A percentile compares a stretch with the other conserved stretches of the same genome.
phyloP scores from a whole-genome alignment of 768 basidiomycete species.

The Termitomyces sp. region DNA sequence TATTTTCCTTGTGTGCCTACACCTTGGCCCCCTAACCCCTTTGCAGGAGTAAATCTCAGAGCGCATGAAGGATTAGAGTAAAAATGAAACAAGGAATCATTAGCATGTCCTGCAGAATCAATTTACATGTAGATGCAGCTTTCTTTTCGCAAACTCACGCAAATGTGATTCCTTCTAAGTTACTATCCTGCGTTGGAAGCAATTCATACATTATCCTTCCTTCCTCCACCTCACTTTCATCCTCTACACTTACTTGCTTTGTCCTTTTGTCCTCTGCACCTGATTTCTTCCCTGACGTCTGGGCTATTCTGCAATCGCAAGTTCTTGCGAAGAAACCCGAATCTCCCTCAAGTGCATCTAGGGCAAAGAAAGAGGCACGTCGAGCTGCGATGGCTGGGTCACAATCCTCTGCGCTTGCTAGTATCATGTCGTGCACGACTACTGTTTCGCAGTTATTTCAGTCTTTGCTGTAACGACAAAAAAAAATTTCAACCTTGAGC shows the following conservation, averaged over 20 bases:
- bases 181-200: constrained; percentile 2
- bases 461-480: not conserved
- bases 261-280: constrained; percentile 21
- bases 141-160: constrained; percentile 1
- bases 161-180: constrained; percentile 14
- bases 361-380: constrained; percentile 53
- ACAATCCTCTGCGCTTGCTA: constrained; percentile 52
- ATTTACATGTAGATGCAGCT: not conserved
- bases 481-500: constrained; percentile 6
- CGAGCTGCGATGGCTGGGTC: constrained; percentile 52
- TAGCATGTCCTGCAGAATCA: not conserved
- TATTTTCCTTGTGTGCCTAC: not conserved
- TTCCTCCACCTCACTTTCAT: constrained; percentile 8
- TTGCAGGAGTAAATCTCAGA: constrained; percentile 38
- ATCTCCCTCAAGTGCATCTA: constrained; percentile 66
- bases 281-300: constrained; percentile 29
- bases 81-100: not conserved
- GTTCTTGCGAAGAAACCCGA: constrained; percentile 52
- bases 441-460: constrained; percentile 35
- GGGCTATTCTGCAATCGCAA: constrained; percentile 59
- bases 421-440: constrained; percentile 56
- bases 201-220: constrained; percentile 5
- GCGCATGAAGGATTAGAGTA: constrained; percentile 9
- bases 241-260: constrained; percentile 8
- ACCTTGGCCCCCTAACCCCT: not conserved